Conservation (phyloP, 2,329 filamentous ascomycete genomes). For the Talaromyces sp. region DNA sequence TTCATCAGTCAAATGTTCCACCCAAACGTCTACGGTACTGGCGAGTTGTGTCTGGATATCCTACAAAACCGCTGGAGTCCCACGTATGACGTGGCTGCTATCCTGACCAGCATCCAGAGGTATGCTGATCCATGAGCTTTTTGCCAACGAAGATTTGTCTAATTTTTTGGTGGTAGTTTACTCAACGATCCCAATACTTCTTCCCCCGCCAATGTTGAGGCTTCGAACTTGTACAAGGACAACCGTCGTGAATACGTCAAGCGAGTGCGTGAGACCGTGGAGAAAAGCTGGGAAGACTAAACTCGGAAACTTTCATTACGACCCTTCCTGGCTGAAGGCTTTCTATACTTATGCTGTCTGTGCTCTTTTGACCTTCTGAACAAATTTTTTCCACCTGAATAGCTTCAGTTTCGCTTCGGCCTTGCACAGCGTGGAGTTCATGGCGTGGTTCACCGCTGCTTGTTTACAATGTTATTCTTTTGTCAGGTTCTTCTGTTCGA, state of each 20-base stretch:
- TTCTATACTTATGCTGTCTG: conserved; percentile 6
- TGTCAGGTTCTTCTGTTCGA: conserved; percentile 1
- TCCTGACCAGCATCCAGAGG: conserved; percentile 97
- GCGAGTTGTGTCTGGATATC: conserved; percentile 94
- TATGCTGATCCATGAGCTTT: conserved; percentile 36
- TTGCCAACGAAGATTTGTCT: not conserved
- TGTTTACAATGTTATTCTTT: conserved; percentile 3
- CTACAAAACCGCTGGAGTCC: conserved; percentile 98
- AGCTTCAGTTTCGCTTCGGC: conserved; percentile 14
- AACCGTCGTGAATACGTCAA: conserved; percentile 96
- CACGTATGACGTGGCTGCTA: conserved; percentile 95
- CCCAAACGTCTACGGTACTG: conserved; percentile 95
- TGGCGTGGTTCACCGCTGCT: conserved; percentile 34
- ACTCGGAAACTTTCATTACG: not conserved
- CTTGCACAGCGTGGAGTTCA: conserved; percentile 44
- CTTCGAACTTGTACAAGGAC: conserved; percentile 96
- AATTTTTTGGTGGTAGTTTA: conserved; percentile 55
- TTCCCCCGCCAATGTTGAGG: conserved; percentile 95
- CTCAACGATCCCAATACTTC: conserved; percentile 99
- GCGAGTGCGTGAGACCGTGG: conserved; percentile 89
- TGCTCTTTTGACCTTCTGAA: conserved; percentile 8
- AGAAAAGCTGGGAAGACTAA: conserved; percentile 98
- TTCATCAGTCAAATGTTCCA: conserved; percentile 99
- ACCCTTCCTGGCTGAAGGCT: conserved; percentile 30
- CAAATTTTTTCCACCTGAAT: not conserved